These are phyloP conservation scores for Wickerhamomyces alni DNA, from an alignment of 805 yeast genomes.

Conservation along the genomic window DNA sequence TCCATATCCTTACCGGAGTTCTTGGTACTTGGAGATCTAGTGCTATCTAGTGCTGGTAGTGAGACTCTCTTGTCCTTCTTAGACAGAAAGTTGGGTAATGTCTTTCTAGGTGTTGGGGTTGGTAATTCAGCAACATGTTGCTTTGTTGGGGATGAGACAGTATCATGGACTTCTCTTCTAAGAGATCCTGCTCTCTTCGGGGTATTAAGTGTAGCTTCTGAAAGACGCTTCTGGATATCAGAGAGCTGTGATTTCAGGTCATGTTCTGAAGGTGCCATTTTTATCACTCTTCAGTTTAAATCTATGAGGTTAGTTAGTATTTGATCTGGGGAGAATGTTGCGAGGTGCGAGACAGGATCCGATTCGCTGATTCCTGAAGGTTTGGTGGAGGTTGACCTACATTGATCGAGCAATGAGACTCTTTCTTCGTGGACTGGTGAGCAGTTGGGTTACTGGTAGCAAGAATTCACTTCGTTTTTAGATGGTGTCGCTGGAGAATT, in stretches of 20 bases:
- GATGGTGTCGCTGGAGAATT: too few relatives aligned
- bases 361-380: too few relatives aligned
- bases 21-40: conserved; percentile 17
- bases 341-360: too few relatives aligned
- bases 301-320: too few relatives aligned
- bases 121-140: not conserved
- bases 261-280: conserved; percentile 18
- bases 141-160: conserved; percentile 3
- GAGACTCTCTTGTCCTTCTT: conserved; percentile 23
- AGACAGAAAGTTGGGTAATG: conserved; percentile 12
- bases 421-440: too few relatives aligned
- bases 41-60: conserved; percentile 19
- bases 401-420: too few relatives aligned
- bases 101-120: conserved; percentile 8
- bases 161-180: conserved; percentile 6
- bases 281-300: too few relatives aligned
- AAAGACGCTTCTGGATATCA: conserved; percentile 35
- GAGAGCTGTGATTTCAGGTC: conserved; percentile 36
- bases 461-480: too few relatives aligned
- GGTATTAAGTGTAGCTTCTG: conserved; percentile 23
- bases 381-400: too few relatives aligned
- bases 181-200: conserved; percentile 16
- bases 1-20: conserved; percentile 54
- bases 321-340: not conserved
- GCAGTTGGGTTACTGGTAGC: too few relatives aligned